Evolutionary conservation across 345 rosid genomes (phyloP), one percentile per base, ranked within the genome.

Genomic region (Xanthoceras sorbifolium): DNA sequence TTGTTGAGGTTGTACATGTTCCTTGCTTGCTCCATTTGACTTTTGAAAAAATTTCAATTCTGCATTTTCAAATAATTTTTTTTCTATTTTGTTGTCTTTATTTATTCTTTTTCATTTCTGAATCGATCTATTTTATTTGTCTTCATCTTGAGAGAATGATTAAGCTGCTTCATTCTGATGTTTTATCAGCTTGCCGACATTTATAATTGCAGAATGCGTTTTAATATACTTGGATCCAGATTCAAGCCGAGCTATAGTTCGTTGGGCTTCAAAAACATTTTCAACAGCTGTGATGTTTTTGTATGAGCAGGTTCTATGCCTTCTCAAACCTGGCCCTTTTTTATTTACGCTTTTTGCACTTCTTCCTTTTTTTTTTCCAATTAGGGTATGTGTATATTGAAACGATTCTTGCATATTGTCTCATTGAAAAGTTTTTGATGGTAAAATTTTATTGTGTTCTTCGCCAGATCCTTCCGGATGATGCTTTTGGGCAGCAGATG

Each of bases 401-500:
- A 15, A 68, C 75, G 64, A 18, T 22, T 72, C 26, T 1, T 34
- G 42, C 22, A 38, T 8, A 34, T 42, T n/a, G 22, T 60, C 46
- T 29, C 65, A 40, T 34, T 34, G 55, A 36, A 52, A 31, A 67
- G 46, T 69, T 55, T 55, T 69, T 38, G 67, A 17, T 76, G 64
- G 67, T 60, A 44, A 65, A 76, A 38, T 68, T 73, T 75, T 52
- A n/a, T 71, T 42, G 64, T 70, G 34, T 76, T 86, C 72, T 78
- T 77, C 69, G 81, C 78, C 90, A 96, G 99, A 96, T 93, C 76
- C 97, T 77, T 77, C 98, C 97, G 20, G 90, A 93, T 87, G 98
- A 96, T 90, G 94, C 99, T 73, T 96, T 96, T 90, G 99, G 99
- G 63, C 87, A 87, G 85, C 98, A 96, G 83, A 96, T 96, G 99